Percentiles rank a stretch among this genome's conserved stretches.
phyloP scores from a whole-genome alignment of 139 green algal genomes.

The Asterochloris erici region DNA sequence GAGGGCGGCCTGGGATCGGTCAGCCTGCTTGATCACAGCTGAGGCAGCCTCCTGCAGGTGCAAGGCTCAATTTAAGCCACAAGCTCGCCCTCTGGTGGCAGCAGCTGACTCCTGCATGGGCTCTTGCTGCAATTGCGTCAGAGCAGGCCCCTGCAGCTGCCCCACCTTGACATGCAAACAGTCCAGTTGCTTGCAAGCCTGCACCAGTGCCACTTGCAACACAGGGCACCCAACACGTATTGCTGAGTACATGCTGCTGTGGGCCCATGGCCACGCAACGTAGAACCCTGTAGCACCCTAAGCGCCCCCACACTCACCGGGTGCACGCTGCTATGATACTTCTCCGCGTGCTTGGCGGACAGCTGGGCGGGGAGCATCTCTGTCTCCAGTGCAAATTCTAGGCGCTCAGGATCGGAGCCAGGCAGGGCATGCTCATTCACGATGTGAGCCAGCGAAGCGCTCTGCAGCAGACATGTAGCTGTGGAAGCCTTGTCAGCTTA shows the following conservation, averaged over 20 bases:
- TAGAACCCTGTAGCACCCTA: too few relatives aligned
- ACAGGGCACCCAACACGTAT: too few relatives aligned
- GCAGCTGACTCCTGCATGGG: conserved; percentile 7
- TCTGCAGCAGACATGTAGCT: conserved; percentile 27
- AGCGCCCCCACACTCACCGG: conserved; percentile 28
- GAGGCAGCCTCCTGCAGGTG: too few relatives aligned
- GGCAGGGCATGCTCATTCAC: conserved; percentile 48
- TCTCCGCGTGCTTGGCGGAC: conserved; percentile 35
- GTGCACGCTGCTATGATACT: conserved; percentile 54
- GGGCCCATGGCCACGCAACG: too few relatives aligned
- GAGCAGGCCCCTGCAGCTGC: too few relatives aligned
- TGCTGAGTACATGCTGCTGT: too few relatives aligned
- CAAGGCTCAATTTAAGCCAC: too few relatives aligned
- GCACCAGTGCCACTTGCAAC: too few relatives aligned
- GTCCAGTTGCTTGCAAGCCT: too few relatives aligned
- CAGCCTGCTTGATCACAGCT: neutral
- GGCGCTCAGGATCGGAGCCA: conserved; percentile 37
- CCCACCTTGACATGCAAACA: too few relatives aligned
- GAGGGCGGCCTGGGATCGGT: conserved; percentile 18
- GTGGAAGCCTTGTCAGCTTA: too few relatives aligned
- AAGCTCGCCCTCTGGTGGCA: neutral
- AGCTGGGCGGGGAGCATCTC: conserved; percentile 20
- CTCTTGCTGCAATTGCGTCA: too few relatives aligned
- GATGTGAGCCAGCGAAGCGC: conserved; percentile 36
- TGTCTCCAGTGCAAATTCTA: conserved; percentile 41